Conservation (phyloP, 495 filamentous ascomycete genomes). For the Penicillium riverlandense region DNA sequence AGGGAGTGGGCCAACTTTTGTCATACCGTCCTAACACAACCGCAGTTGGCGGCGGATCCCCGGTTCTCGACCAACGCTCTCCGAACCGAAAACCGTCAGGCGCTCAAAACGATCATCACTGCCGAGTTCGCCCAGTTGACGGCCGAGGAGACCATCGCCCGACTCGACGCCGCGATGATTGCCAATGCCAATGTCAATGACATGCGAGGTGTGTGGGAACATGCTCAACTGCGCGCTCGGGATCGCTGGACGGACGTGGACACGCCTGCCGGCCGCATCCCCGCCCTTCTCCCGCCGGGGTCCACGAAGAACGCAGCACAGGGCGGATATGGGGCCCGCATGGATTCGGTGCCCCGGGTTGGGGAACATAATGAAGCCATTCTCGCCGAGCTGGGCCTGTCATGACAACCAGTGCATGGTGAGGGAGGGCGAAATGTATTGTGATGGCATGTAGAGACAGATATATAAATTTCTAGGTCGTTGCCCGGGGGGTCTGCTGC, state of each 20-base stretch:
- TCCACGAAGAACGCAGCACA: conserved; percentile 10
- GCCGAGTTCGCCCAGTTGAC: conserved; percentile 21
- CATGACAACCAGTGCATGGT: background rate
- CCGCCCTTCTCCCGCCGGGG: conserved; percentile 38
- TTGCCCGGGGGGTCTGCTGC: too few relatives aligned
- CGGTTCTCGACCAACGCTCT: conserved; percentile 31
- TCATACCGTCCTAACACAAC: conserved; percentile 23
- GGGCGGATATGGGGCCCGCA: conserved; percentile 14
- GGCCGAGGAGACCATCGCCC: conserved; percentile 19
- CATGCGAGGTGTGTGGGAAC: conserved; percentile 43
- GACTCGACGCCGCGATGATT: conserved; percentile 27
- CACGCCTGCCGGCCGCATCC: conserved; percentile 31
- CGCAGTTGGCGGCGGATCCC: conserved; percentile 21
- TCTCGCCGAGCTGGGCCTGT: conserved; percentile 24
- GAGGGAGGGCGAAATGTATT: too few relatives aligned
- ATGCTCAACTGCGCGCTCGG: conserved; percentile 38
- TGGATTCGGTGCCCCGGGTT: conserved; percentile 29
- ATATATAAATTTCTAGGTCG: too few relatives aligned
- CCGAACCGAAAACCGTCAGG: conserved; percentile 24
- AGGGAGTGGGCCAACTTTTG: conserved; percentile 46
- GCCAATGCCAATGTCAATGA: conserved; percentile 46
- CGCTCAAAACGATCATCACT: conserved; percentile 23
- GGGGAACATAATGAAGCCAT: conserved; percentile 37
- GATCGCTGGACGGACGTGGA: conserved; percentile 39
- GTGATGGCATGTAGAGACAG: too few relatives aligned